These are phyloP conservation scores for Nothophaeocryptopus gaeumannii DNA, from an alignment of 2,329 filamentous ascomycete species.

Conservation along the genomic window DNA sequence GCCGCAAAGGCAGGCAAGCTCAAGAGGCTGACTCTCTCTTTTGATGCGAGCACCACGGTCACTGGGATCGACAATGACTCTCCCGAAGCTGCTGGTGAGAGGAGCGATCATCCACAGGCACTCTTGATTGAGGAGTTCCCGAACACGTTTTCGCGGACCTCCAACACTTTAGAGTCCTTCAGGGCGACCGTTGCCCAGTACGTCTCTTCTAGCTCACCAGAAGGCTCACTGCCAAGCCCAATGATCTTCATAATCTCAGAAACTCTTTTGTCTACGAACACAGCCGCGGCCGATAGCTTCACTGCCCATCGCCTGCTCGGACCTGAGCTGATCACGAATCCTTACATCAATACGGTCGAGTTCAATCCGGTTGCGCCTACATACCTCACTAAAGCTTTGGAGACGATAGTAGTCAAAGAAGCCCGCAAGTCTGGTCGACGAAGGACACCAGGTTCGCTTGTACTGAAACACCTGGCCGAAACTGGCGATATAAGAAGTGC, in stretches of 20 bases:
- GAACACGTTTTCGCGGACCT: slow-evolving; percentile 47
- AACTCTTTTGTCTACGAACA: slow-evolving; percentile 79
- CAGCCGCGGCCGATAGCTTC: slow-evolving; percentile 82
- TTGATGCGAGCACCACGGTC: not conserved
- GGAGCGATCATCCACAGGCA: slow-evolving; percentile 27
- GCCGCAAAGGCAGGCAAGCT: slow-evolving; percentile 78
- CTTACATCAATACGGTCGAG: slow-evolving; percentile 74
- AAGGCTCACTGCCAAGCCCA: slow-evolving; percentile 46
- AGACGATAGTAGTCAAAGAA: slow-evolving; percentile 80
- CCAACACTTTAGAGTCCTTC: slow-evolving; percentile 52
- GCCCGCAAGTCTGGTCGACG: slow-evolving; percentile 72
- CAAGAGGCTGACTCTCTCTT: slow-evolving; percentile 60
- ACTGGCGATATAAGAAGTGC: slow-evolving; percentile 90
- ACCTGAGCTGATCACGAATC: slow-evolving; percentile 78
- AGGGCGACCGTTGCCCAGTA: slow-evolving; percentile 72
- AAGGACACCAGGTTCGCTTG: slow-evolving; percentile 71
- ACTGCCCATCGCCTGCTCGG: slow-evolving; percentile 88
- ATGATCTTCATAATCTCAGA: slow-evolving; percentile 90
- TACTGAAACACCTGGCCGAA: slow-evolving; percentile 76
- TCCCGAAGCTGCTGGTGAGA: no score
- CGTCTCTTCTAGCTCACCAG: slow-evolving; percentile 53
- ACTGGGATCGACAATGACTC: no score
- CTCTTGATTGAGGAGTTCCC: slow-evolving; percentile 52
- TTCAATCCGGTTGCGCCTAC: slow-evolving; percentile 92
- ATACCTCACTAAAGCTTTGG: slow-evolving; percentile 77